Evolutionary conservation across 495 filamentous ascomycete genomes (phyloP), one percentile per base, ranked within the genome.

Genomic region (Trichoderma asperelloides): DNA sequence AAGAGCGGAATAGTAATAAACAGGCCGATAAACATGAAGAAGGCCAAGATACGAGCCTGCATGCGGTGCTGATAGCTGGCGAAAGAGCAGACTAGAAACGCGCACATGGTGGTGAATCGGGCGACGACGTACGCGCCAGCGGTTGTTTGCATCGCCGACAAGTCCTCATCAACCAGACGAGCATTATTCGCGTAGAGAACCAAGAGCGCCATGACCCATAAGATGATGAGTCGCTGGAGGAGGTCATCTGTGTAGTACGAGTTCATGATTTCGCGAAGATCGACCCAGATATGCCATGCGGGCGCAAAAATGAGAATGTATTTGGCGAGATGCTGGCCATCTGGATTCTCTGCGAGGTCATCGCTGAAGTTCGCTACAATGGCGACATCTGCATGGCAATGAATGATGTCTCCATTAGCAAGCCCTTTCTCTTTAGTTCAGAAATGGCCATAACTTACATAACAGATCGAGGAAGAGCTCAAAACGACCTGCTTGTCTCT

Each of bases 101-200:
- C 47, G n/a, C 47, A 51, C 47, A 51, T 51, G 47, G 47, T 51
- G n/a, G 47, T 51, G 47, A 51, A 51, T 9, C 47, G 47, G n/a
- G 47, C 47, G 3, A 51, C 47, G 6, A 51, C 47, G n/a, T 51
- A 51, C 0, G 47, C 47, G 1, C 47, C 47, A 9, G 47, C 47
- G 2, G 47, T 51, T 3, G 47, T 51, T 51, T 51, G 47, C 47
- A 51, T 51, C n/a, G 47, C 47, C 18, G 47, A 25, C 18, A 51
- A 23, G 9, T 51, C 47, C 16, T 51, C 47, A n/a, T 51, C 47
- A 51, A 51, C 47, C 2, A 51, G 47, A n/a, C 47, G 47, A 3
- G 47, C 47, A 25, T 51, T 51, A n/a, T 51, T 51, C 8, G 47
- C 47, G 47, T 51, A 51, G 2, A 51, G 47, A 0, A 51, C 47